Base-by-base conservation (phyloP, 768 basidiomycete genomes). In the Roridomyces roridus region DNA sequence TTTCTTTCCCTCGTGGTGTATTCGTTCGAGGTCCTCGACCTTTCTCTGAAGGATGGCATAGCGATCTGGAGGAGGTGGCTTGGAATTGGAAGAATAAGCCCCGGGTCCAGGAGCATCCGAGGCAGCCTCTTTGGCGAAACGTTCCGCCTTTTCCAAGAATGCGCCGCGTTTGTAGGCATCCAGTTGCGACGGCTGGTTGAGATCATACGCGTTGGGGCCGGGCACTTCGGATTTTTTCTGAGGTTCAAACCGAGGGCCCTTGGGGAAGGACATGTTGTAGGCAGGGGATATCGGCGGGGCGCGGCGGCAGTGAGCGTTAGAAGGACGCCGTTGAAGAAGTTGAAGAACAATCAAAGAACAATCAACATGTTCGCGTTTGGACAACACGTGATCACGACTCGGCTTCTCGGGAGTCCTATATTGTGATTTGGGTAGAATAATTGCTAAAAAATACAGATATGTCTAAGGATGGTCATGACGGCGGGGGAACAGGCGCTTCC, bases 1-100 rank as follows among this genome's bases (percentile, higher is more conserved):
- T 75, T 81, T 86, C 80, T 89, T 91, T 54, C 80, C 82, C 4
- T 89, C 87, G 35, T 77, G 70, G 64, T 87, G 86, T n/a, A 85
- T 68, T 51, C 70, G 72, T 71, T 90, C 85, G 6, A 89, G 68
- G 15, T 87, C 84, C 29, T 87, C 85, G 0, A 92, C 79, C 62
- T 87, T 86, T 58, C 77, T 79, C 66, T 88, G 82, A 20, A 91
- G 79, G 15, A 69, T 55, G 7, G 79, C 77, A 62, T 85, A 85
- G 18, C 81, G 77, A 51, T 89, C 86, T 69, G 2, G 62, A 57
- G 55, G 46, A 42, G 58, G 49, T 46, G 45, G 49, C 15, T 46
- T 65, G 5, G 62, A 48, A 20, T 64, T 67, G 20, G 65, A 52
- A 24, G 63, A 65, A 56, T 74, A 71, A 26, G 73, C 55, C 9